phyloP scores from a whole-genome alignment of 129 eudicot species.

The Ambrosia artemisiifolia region DNA sequence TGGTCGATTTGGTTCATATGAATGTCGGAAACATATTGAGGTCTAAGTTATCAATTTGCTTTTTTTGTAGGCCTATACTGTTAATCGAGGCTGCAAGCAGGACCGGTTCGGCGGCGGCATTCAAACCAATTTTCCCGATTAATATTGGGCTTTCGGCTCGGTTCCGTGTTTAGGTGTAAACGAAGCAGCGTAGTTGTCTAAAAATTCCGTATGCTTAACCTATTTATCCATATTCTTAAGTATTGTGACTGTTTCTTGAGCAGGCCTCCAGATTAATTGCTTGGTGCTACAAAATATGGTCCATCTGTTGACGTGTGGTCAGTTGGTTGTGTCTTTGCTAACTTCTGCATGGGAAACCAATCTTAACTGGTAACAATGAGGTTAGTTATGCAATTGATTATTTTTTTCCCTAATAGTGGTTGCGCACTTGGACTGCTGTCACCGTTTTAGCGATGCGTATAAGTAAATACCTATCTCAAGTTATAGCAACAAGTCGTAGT shows the following conservation, averaged over 20 bases:
- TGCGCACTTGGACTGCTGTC: not conserved
- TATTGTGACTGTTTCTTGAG: conserved; percentile 17
- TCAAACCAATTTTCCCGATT: no score
- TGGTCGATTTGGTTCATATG: not conserved
- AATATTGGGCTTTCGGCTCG: no score
- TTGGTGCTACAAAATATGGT: conserved; percentile 92
- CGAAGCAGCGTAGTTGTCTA: no score
- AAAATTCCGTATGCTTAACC: no score
- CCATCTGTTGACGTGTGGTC: conserved; percentile 99
- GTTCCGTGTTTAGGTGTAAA: no score
- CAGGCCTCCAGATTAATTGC: conserved; percentile 98
- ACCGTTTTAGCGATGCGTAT: not conserved
- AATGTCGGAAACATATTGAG: not conserved
- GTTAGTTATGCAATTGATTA: conserved; percentile 24
- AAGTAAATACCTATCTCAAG: not conserved
- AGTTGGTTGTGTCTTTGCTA: conserved; percentile 93
- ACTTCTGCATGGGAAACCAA: conserved; percentile 82
- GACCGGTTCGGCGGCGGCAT: no score
- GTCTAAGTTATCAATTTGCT: not conserved
- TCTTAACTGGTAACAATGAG: conserved; percentile 91
- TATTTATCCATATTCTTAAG: no score
- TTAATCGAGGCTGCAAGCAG: no score
- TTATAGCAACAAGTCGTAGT: no score
- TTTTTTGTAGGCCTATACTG: not conserved
- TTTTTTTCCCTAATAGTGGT: not conserved